Evolutionary conservation across 2,329 filamentous ascomycete genomes (phyloP), one percentile per base, ranked within the genome.

Genomic region (Dothiorella sarmentorum): DNA sequence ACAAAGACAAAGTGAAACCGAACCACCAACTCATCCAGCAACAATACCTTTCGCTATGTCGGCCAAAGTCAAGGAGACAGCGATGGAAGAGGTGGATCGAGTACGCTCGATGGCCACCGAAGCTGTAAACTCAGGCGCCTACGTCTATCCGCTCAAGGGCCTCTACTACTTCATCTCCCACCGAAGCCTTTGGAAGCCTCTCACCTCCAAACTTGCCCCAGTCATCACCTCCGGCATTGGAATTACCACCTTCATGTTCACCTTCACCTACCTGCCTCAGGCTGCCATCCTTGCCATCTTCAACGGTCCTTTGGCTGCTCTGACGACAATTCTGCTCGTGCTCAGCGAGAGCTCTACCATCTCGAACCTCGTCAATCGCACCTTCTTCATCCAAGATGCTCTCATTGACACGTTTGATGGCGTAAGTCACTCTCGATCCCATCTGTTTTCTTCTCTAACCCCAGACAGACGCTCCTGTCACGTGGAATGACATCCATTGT

Each of bases 391-490:
- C 43, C 85, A 90, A 63, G 90, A 95, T 62, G 88, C 90, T 0
- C 79, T 97, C 31, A 79, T 94, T 24, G 91, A 97, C 71, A 93
- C 90, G 0, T 97, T 97, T 70, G 93, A 97, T 69, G 91, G 88
- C 17, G 80, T 81, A 9, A 31, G 69, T 62, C 3, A 20, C 10
- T n/a, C n/a, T n/a, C n/a, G n/a, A n/a, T n/a, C n/a, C n/a, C 11
- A 18, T 26, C 15, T 9, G 1, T 18, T 11, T 7, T 18, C 18
- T 31, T 15, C 27, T 17, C 47, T 37, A 15, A 40, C 49, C 15
- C 6, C 17, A n/a, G 42, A 13, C 7, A 71, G 68, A 80, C 78
- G 0, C 76, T 88, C 2, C 65, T 87, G 2, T 76, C 79, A 3
- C 76, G 78, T 52, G 78, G 81, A 7, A 76, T 82, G 51, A 80